A percentile compares a stretch with the other conserved stretches of the same genome.
phyloP scores from a whole-genome alignment of 495 filamentous ascomycete genomes.

The Penicillium samsonianum region DNA sequence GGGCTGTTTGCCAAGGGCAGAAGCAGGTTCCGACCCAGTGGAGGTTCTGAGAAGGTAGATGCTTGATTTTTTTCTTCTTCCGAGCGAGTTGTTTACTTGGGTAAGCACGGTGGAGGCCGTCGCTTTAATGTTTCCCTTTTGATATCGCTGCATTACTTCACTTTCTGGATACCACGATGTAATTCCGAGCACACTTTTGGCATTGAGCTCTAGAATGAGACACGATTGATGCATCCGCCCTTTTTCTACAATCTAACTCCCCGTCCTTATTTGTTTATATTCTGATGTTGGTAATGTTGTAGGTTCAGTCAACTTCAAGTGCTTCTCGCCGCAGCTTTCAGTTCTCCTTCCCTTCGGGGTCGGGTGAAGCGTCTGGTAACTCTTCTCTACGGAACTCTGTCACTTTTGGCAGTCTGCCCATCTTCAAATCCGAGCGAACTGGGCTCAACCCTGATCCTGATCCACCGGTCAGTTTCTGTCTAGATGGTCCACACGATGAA shows the following conservation, averaged over 20 bases:
- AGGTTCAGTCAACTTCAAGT: slow-evolving; percentile 40
- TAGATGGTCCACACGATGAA: slow-evolving; percentile 11
- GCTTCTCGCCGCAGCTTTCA: slow-evolving; percentile 26
- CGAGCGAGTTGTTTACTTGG: slow-evolving; percentile 16
- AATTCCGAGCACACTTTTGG: slow-evolving; percentile 36
- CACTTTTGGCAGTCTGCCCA: slow-evolving; percentile 27
- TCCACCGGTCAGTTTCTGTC: slow-evolving; percentile 8
- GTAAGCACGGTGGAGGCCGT: slow-evolving; percentile 22
- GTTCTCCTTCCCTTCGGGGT: slow-evolving; percentile 20
- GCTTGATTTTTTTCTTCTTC: slow-evolving; percentile 54
- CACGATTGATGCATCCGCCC: slow-evolving; percentile 38
- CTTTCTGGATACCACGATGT: slow-evolving; percentile 42
- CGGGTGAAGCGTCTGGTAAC: slow-evolving; percentile 20
- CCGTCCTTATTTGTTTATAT: slow-evolving; percentile 23
- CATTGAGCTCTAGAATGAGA: slow-evolving; percentile 42
- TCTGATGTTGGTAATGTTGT: slow-evolving; percentile 44
- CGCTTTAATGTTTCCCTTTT: slow-evolving; percentile 26
- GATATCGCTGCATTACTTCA: slow-evolving; percentile 35
- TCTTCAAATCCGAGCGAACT: slow-evolving; percentile 25
- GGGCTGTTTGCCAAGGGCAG: slow-evolving; percentile 84
- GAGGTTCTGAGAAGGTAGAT: slow-evolving; percentile 78
- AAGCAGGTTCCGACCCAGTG: slow-evolving; percentile 68
- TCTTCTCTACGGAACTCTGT: slow-evolving; percentile 26
- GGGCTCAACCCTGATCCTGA: not conserved
- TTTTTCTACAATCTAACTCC: slow-evolving; percentile 16